Base-by-base conservation (phyloP, 202 grass and related monocot species). In the Brachypodium distachyon region DNA sequence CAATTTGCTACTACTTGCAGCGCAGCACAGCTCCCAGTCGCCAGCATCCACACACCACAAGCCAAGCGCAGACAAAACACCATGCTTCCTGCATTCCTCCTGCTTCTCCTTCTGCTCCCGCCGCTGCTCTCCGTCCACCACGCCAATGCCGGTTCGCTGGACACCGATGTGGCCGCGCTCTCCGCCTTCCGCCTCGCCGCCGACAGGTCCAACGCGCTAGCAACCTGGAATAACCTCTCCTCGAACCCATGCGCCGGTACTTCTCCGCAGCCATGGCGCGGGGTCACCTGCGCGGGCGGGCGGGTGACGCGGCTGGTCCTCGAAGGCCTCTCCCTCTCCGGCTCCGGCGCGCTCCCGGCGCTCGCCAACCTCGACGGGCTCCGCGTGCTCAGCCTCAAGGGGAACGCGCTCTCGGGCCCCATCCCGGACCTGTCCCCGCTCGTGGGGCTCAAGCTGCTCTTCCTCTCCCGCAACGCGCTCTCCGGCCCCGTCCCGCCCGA, bases 281-380 rank as follows among this genome's bases (percentile, higher is more conserved):
- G 96, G 0, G 81, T 99, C 60, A 89, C 80, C 7, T 99, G 96
- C 77, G 9, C 56, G 12, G 85, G 80, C 9, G 87, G 87, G 2
- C 89, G 96, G 27, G 96, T 99, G n/a, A 99, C 85, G 49, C 51
- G 96, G 3, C 83, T 99, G 14, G 92, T 99, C 6, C 89, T 99
- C 9, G 92, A 99, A 59, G 92, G 82, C 0, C 70, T 93, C 23
- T 83, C 81, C 33, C 76, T 99, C 9, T 76, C 87, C 49, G 89
- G 92, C 47, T 43, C 38, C 2, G 36, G 54, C 14, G 85, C 73
- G 16, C 82, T 99, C 38, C 81, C 77, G 11, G 37, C 48, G 48
- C 87, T 98, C 3, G 46, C 83, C 10, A 39, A 66, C 2, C 77
- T 95, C 21, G 91, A 93, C 66, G 85, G 80, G 23, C 89, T 99